These are phyloP conservation scores for Metarhizium anisopliae DNA, from an alignment of 2,329 filamentous ascomycete species.

Conservation along the genomic window DNA sequence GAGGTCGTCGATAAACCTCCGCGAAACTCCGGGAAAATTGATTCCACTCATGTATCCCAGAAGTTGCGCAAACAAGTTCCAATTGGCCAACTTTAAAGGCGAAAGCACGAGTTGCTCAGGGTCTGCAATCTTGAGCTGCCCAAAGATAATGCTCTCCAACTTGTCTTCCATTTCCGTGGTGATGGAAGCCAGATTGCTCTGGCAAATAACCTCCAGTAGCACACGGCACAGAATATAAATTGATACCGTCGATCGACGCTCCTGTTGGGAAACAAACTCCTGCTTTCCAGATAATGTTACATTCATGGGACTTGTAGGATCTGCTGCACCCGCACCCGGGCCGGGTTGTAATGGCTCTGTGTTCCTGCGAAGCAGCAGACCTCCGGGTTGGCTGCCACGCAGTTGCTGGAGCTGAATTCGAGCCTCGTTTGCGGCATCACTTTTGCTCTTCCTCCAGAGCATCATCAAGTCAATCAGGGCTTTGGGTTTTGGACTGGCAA, in stretches of 20 bases:
- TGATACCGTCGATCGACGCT: slow-evolving; percentile 85
- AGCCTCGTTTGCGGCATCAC: slow-evolving; percentile 71
- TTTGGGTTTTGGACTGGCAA: slow-evolving; percentile 88
- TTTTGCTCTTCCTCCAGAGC: slow-evolving; percentile 95
- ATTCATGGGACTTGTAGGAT: slow-evolving; percentile 23
- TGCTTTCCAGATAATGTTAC: slow-evolving; percentile 44
- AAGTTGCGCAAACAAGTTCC: slow-evolving; percentile 86
- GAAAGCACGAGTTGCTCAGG: slow-evolving; percentile 71
- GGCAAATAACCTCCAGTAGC: slow-evolving; percentile 84
- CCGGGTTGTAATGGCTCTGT: slow-evolving; percentile 57
- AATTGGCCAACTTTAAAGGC: slow-evolving; percentile 82
- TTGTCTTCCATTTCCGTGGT: slow-evolving; percentile 90
- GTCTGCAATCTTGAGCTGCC: slow-evolving; percentile 84
- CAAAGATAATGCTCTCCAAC: slow-evolving; percentile 90
- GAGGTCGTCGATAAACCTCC: slow-evolving; percentile 73
- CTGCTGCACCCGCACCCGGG: slow-evolving; percentile 14
- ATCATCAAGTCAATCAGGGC: slow-evolving; percentile 95
- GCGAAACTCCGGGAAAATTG: slow-evolving; percentile 77
- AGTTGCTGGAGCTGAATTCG: slow-evolving; percentile 48
- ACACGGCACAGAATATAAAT: slow-evolving; percentile 95
- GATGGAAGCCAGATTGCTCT: slow-evolving; percentile 75
- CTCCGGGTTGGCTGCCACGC: slow-evolving; percentile 32
- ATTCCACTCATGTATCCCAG: slow-evolving; percentile 94
- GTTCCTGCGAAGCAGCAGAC: slow-evolving; percentile 57
- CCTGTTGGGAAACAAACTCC: slow-evolving; percentile 68